phyloP scores from a whole-genome alignment of 106 monocot genomes.

The Posidonia australis region DNA sequence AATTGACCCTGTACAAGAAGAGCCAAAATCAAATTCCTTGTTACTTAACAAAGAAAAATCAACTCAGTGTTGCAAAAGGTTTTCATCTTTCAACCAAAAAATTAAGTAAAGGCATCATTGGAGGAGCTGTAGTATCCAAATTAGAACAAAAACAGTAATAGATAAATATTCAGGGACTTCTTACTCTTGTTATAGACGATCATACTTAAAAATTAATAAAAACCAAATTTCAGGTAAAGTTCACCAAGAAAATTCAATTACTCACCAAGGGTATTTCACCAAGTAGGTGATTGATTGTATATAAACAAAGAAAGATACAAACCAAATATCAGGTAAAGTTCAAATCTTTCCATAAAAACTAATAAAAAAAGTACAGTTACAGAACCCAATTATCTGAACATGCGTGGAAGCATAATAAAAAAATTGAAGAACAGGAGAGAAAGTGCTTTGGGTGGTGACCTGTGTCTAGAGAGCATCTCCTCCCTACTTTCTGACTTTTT shows the following conservation, averaged over 20 bases:
- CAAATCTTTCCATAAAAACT: background rate
- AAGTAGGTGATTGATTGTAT: background rate
- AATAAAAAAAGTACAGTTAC: background rate
- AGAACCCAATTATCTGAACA: background rate
- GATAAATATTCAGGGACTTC: no score
- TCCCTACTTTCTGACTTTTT: slow-evolving; percentile 7
- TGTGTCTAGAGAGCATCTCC: slow-evolving; percentile 10
- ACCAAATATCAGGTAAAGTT: background rate
- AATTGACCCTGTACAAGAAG: no score
- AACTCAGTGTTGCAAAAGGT: no score
- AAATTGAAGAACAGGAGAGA: background rate
- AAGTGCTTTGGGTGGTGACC: background rate
- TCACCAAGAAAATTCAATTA: background rate
- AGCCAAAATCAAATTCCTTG: no score
- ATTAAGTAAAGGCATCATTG: no score
- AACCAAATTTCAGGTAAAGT: background rate
- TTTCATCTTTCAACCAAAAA: no score
- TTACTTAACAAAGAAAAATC: no score
- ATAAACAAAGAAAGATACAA: background rate
- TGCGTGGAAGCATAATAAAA: background rate
- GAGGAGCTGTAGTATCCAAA: no score
- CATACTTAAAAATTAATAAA: no score
- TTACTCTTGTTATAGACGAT: no score
- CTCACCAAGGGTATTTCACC: background rate
- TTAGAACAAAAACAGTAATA: no score